These are phyloP conservation scores for Lipomyces spencermartinsiae DNA, from an alignment of 805 yeast species.

Conservation along the genomic window DNA sequence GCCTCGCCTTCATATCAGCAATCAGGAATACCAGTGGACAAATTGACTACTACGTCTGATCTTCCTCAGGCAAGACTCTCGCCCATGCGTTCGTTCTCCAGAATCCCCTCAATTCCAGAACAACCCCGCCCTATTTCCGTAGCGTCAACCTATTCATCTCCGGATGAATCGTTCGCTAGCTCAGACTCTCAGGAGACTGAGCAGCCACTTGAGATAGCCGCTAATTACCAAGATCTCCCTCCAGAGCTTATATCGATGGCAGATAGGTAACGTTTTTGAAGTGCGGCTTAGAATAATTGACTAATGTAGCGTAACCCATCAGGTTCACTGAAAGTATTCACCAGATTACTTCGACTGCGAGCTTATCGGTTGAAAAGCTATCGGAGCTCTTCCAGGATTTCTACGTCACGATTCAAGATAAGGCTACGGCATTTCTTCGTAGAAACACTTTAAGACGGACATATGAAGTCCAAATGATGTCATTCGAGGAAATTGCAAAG, in stretches of 20 bases:
- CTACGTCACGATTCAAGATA: conserved; percentile 44
- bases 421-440: conserved; percentile 41
- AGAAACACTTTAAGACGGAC: conserved; percentile 40
- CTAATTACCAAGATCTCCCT: conserved; percentile 29
- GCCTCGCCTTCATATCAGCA: conserved; percentile 12
- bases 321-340: conserved; percentile 41
- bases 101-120: conserved; percentile 28
- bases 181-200: background rate
- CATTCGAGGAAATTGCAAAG: conserved; percentile 46
- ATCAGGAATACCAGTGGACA: conserved; percentile 29
- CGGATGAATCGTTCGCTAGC: conserved; percentile 1
- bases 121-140: conserved; percentile 4
- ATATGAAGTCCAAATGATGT: conserved; percentile 45
- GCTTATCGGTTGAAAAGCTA: conserved; percentile 49
- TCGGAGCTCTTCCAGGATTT: conserved; percentile 51
- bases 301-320: background rate
- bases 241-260: conserved; percentile 32
- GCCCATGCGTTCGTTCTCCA: conserved; percentile 29
- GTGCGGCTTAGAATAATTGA: background rate
- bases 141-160: conserved; percentile 2
- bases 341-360: conserved; percentile 49
- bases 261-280: conserved; percentile 14
- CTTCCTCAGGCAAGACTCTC: conserved; percentile 15
- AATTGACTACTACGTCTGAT: conserved; percentile 18
- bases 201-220: background rate